Evolutionary conservation across 2,329 filamentous ascomycete species (phyloP).

Genomic region (Ophiognomonia clavigignenti-juglandacearum): DNA sequence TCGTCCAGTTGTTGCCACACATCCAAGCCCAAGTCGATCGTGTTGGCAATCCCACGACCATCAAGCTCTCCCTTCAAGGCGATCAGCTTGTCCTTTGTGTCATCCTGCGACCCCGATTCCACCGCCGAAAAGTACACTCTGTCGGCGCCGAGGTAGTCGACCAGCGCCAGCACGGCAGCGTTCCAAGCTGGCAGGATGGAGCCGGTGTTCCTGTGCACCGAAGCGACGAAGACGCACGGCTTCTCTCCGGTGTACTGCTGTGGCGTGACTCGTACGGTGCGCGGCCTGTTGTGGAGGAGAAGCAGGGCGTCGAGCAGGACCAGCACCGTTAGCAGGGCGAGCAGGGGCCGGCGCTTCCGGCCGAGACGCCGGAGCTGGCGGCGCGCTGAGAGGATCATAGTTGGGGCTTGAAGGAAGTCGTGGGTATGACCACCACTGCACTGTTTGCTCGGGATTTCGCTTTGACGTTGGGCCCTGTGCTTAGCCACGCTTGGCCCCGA

Average conservation of each 20-base stretch:
- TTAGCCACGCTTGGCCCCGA: too few relatives aligned
- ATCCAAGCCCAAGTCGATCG: slow-evolving; percentile 52
- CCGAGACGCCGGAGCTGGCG: slow-evolving; percentile 28
- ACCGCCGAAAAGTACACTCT: slow-evolving; percentile 63
- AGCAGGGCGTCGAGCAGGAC: slow-evolving; percentile 30
- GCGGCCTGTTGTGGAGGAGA: slow-evolving; percentile 26
- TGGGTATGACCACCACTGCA: too few relatives aligned
- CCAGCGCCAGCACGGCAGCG: slow-evolving; percentile 50
- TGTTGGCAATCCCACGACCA: slow-evolving; percentile 43
- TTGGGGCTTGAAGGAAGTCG: too few relatives aligned
- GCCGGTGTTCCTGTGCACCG: slow-evolving; percentile 64
- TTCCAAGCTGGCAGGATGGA: slow-evolving; percentile 56
- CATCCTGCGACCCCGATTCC: slow-evolving; percentile 65
- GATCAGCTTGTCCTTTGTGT: slow-evolving; percentile 57
- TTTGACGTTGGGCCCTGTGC: too few relatives aligned
- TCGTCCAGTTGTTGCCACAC: slow-evolving; percentile 52
- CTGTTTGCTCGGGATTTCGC: too few relatives aligned
- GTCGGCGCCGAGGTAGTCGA: slow-evolving; percentile 50
- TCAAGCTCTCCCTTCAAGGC: slow-evolving; percentile 52
- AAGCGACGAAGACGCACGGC: slow-evolving; percentile 56
- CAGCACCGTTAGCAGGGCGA: slow-evolving; percentile 26
- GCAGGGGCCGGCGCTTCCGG: slow-evolving; percentile 27
- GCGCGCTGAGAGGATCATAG: slow-evolving; percentile 29
- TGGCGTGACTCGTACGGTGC: slow-evolving; percentile 23
- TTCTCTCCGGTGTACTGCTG: slow-evolving; percentile 20